Conservation (phyloP, 176 grass and related monocot genomes). For the Hsuehochloa calcarea region DNA sequence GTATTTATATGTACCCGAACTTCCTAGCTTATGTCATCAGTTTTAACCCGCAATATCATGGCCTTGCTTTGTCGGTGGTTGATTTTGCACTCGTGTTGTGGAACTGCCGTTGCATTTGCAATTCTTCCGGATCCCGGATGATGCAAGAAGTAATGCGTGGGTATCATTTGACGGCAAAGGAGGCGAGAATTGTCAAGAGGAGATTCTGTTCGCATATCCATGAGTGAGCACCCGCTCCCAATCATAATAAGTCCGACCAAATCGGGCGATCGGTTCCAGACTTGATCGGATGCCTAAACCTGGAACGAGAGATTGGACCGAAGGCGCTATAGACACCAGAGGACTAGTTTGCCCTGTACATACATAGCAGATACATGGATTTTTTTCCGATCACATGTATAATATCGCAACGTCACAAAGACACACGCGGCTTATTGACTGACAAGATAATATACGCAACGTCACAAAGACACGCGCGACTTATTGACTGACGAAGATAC, state of each 20-base stretch:
- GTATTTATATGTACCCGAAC: background rate
- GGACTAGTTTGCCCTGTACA: constrained; percentile 16
- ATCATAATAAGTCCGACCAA: constrained; percentile 98
- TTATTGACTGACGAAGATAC: constrained; percentile 12
- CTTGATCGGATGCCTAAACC: constrained; percentile 87
- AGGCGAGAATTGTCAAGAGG: constrained; percentile 86
- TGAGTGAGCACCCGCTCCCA: constrained; percentile 88
- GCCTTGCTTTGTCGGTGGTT: background rate
- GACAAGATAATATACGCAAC: too few species aligned
- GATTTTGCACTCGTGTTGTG: background rate
- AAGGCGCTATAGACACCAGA: constrained; percentile 61
- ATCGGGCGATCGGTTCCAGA: constrained; percentile 95
- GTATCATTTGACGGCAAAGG: constrained; percentile 93
- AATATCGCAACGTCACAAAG: too few species aligned
- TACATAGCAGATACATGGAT: constrained; percentile 35
- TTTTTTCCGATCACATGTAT: background rate
- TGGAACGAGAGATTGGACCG: constrained; percentile 94
- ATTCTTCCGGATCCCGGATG: constrained; percentile 68
- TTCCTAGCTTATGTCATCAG: background rate
- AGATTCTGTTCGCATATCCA: constrained; percentile 81
- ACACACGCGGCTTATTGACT: too few species aligned
- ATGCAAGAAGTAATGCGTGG: constrained; percentile 89
- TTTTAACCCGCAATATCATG: background rate
- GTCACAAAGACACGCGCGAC: background rate
- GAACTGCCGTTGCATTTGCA: background rate